These are phyloP conservation scores for Saccharomyces hybrid DNA, from an alignment of 1,139 yeast species.

Conservation along the genomic window DNA sequence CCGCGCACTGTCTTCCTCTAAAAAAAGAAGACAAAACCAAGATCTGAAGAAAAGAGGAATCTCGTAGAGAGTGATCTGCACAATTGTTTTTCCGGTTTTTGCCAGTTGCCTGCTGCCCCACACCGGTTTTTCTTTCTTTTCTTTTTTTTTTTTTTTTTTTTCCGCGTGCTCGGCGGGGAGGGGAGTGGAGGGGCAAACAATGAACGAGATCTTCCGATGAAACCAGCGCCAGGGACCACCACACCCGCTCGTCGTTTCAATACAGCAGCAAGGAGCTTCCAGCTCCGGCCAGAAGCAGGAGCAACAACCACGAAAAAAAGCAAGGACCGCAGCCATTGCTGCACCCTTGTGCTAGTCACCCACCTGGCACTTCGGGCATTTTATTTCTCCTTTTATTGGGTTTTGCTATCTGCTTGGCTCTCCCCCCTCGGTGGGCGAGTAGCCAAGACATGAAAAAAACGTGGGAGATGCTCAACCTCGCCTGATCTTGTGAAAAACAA, in stretches of 20 bases:
- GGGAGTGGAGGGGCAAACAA: not conserved
- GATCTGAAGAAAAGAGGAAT: not conserved
- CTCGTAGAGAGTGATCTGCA: not conserved
- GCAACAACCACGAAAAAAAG: not conserved
- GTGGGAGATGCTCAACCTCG: conserved; percentile 1
- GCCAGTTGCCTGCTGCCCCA: not conserved
- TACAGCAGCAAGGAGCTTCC: not conserved
- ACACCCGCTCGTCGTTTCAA: not conserved
- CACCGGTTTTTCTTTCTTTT: not conserved
- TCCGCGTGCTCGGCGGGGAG: not conserved
- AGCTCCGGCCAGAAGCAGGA: not conserved
- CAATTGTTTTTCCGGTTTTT: not conserved
- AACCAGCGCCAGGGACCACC: not conserved
- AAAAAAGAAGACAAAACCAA: not conserved
- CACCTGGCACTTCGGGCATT: not conserved
- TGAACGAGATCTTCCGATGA: not conserved
- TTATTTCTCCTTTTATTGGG: not conserved
- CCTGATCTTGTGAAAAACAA: not conserved
- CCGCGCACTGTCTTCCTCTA: not conserved
- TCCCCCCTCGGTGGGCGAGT: too few species aligned
- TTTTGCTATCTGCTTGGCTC: not conserved
- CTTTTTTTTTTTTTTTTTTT: not conserved
- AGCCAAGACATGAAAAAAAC: not conserved
- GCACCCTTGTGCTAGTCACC: not conserved
- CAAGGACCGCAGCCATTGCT: not conserved